Conservation (phyloP, 495 filamentous ascomycete genomes). For the Daldinia vernicosa region DNA sequence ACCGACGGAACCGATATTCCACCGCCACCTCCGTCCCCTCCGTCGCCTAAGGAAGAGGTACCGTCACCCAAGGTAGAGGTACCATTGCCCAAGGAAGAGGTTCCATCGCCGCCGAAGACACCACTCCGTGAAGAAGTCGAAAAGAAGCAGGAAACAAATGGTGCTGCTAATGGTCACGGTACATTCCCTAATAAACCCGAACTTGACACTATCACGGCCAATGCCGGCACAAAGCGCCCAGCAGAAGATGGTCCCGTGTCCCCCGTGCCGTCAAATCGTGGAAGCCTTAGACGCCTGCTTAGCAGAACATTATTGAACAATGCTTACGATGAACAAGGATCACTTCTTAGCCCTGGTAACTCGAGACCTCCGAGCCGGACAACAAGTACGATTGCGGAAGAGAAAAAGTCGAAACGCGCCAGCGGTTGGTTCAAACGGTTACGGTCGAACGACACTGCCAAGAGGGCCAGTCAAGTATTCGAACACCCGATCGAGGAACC, state of each 20-base stretch:
- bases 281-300: slow-evolving; percentile 58
- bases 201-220: slow-evolving; percentile 40
- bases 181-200: slow-evolving; percentile 47
- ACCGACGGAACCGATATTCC: slow-evolving; percentile 68
- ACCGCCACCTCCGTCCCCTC: slow-evolving; percentile 61
- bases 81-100: slow-evolving; percentile 60
- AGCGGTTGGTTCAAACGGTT: slow-evolving; percentile 61
- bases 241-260: slow-evolving; percentile 56
- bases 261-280: slow-evolving; percentile 55
- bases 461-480: slow-evolving; percentile 44
- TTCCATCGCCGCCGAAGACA: slow-evolving; percentile 49
- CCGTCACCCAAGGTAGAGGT: slow-evolving; percentile 34
- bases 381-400: slow-evolving; percentile 47
- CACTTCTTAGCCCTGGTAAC: slow-evolving; percentile 26
- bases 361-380: slow-evolving; percentile 54
- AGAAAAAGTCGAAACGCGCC: slow-evolving; percentile 55
- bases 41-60: slow-evolving; percentile 46
- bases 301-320: slow-evolving; percentile 56
- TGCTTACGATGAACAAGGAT: slow-evolving; percentile 55
- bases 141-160: slow-evolving; percentile 44
- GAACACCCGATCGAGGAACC: slow-evolving; percentile 47
- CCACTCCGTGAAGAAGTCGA: slow-evolving; percentile 37
- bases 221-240: slow-evolving; percentile 50
- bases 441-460: slow-evolving; percentile 48
- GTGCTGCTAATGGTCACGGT: slow-evolving; percentile 48